These are phyloP conservation scores for Yamadazyma olivae DNA, from an alignment of 805 yeast species.

Conservation along the genomic window DNA sequence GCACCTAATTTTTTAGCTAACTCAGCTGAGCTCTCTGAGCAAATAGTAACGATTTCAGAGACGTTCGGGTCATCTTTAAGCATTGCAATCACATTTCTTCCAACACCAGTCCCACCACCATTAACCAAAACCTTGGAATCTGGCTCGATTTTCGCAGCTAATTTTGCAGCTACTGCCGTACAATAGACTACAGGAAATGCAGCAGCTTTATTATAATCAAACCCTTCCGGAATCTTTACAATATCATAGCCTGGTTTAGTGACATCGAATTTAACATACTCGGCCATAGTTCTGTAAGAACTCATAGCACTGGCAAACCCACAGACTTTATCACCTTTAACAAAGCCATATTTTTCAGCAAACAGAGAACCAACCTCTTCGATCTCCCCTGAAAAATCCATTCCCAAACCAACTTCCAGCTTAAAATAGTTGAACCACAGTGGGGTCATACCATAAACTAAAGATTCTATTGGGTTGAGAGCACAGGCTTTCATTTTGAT, in stretches of 20 bases:
- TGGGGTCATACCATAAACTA: conserved; percentile 17
- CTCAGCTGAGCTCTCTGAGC: conserved; percentile 48
- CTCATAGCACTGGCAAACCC: conserved; percentile 19
- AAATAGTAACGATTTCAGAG: conserved; percentile 52
- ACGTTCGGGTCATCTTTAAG: conserved; percentile 43
- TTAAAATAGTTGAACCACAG: conserved; percentile 2
- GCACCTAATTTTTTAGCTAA: conserved; percentile 54
- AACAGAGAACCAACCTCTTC: conserved; percentile 27
- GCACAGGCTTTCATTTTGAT: conserved; percentile 31
- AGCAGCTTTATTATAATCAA: conserved; percentile 57
- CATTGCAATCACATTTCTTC: conserved; percentile 53
- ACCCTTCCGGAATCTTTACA: conserved; percentile 36
- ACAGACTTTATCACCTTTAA: conserved; percentile 28
- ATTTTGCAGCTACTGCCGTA: conserved; percentile 52
- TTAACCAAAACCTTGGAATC: conserved; percentile 55
- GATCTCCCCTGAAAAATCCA: conserved; percentile 32
- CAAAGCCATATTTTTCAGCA: conserved; percentile 14
- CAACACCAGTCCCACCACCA: conserved; percentile 77
- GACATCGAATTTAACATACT: conserved; percentile 39
- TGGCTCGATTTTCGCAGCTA: conserved; percentile 27
- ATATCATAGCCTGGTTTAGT: conserved; percentile 2
- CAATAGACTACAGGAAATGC: conserved; percentile 62
- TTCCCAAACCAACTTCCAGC: conserved; percentile 23
- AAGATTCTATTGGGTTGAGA: conserved; percentile 31
- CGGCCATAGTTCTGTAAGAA: conserved; percentile 41